phyloP scores from a whole-genome alignment of 805 yeast genomes.

The Metschnikowia lochheadii region DNA sequence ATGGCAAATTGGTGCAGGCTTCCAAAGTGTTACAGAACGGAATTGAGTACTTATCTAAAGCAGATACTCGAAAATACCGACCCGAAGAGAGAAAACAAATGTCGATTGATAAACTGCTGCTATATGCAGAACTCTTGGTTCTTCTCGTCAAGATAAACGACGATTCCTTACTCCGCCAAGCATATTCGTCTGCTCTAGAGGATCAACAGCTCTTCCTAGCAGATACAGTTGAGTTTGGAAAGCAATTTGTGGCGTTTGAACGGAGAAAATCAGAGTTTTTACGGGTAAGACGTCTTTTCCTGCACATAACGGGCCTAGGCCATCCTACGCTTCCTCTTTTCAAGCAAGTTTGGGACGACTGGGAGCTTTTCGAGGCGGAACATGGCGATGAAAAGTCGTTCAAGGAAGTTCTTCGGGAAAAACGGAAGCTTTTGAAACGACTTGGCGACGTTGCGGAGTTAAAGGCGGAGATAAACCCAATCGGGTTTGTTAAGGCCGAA shows the following conservation, averaged over 20 bases:
- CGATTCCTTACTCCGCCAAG: neutral
- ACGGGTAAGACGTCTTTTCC: conserved; percentile 61
- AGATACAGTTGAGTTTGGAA: conserved; percentile 40
- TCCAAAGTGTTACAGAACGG: conserved; percentile 22
- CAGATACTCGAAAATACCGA: neutral
- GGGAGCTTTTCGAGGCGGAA: conserved; percentile 72
- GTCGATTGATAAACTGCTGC: conserved; percentile 21
- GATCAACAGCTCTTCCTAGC: conserved; percentile 42
- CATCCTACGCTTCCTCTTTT: conserved; percentile 19
- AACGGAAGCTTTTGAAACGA: conserved; percentile 38
- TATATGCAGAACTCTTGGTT: conserved; percentile 13
- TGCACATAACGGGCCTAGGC: conserved; percentile 28
- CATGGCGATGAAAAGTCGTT: conserved; percentile 68
- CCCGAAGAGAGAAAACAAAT: conserved; percentile 12
- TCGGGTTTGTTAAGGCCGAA: conserved; percentile 47
- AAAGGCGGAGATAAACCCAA: conserved; percentile 24
- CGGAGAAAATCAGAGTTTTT: conserved; percentile 43
- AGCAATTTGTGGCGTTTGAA: conserved; percentile 60
- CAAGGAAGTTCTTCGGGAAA: conserved; percentile 66
- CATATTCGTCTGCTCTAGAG: conserved; percentile 39
- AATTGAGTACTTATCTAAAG: conserved; percentile 11
- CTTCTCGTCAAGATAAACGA: neutral
- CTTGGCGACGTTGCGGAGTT: conserved; percentile 11
- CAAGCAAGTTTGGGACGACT: conserved; percentile 49
- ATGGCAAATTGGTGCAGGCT: conserved; percentile 50